A percentile compares a stretch with the other conserved stretches of the same genome.
Conservation (phyloP, 2,329 filamentous ascomycete genomes). For the Geosmithia putterillii region DNA sequence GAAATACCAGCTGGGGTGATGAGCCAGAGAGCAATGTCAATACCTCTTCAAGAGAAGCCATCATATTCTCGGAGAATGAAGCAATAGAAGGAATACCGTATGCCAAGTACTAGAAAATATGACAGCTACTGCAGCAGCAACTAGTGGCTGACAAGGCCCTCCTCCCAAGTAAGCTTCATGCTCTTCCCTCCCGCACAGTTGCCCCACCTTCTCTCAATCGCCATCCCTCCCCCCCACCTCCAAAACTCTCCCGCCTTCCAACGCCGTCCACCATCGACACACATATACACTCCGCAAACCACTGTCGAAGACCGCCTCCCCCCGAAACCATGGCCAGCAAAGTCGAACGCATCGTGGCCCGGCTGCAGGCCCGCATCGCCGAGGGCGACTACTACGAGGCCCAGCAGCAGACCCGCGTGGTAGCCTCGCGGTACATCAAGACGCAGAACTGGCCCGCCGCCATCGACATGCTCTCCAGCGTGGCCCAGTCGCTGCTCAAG, state of each 20-base stretch:
- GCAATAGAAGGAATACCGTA: neutral
- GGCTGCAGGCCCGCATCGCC: conserved; percentile 74
- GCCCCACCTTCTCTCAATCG: neutral
- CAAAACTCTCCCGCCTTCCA: neutral
- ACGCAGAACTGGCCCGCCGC: conserved; percentile 72
- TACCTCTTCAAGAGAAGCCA: neutral
- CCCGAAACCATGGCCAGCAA: conserved; percentile 26
- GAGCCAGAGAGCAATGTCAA: neutral
- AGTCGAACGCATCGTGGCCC: conserved; percentile 39
- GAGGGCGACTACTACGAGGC: conserved; percentile 96
- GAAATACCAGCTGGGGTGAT: neutral
- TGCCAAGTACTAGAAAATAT: no score
- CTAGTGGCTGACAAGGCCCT: neutral
- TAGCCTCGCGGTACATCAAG: conserved; percentile 89
- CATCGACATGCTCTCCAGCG: conserved; percentile 73
- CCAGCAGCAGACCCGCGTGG: conserved; percentile 93
- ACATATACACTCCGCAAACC: no score
- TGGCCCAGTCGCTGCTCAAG: conserved; percentile 74
- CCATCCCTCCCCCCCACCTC: neutral
- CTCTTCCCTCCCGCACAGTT: neutral
- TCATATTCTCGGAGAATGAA: neutral
- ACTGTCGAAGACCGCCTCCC: no score
- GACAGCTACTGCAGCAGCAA: no score
- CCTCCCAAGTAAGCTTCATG: neutral
- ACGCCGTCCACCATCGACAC: no score